Conservation (phyloP, 306 rosid species). For the Geum urbanum region DNA sequence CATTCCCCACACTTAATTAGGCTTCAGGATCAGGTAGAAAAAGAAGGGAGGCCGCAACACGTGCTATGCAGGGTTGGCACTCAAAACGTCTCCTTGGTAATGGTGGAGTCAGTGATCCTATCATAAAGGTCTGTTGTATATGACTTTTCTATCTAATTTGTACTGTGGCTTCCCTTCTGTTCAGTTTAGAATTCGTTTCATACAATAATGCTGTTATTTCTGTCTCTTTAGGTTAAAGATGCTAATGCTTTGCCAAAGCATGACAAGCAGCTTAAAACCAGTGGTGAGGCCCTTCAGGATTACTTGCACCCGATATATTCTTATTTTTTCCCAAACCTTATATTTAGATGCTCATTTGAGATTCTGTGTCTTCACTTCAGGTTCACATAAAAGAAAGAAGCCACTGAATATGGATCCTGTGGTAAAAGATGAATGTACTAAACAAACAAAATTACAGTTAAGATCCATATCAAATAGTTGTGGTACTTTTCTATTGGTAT, state of each 20-base stretch:
- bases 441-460: constrained; percentile 86
- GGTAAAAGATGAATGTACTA: constrained; percentile 68
- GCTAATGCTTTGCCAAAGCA: constrained; percentile 67
- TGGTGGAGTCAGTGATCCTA: constrained; percentile 96
- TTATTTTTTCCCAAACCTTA: neutral
- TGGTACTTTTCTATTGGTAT: neutral
- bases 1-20: constrained; percentile 33
- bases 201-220: constrained; percentile 15
- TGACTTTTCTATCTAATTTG: constrained; percentile 20
- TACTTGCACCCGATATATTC: constrained; percentile 15
- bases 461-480: constrained; percentile 29
- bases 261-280: constrained; percentile 87
- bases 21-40: constrained; percentile 88
- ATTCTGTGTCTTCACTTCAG: constrained; percentile 40
- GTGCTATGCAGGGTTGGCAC: constrained; percentile 99
- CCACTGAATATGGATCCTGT: constrained; percentile 61
- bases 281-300: constrained; percentile 49
- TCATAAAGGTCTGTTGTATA: constrained; percentile 65
- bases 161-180: constrained; percentile 4
- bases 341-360: constrained; percentile 23
- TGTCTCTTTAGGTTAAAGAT: constrained; percentile 67
- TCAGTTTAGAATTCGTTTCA: constrained; percentile 8
- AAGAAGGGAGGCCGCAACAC: constrained; percentile 95
- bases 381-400: constrained; percentile 79
- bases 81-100: constrained; percentile 91